Evolutionary conservation across 1,284 basidiomycete species (phyloP), one percentile per base, ranked within the genome.

Genomic region (Spongispora temasekensis): DNA sequence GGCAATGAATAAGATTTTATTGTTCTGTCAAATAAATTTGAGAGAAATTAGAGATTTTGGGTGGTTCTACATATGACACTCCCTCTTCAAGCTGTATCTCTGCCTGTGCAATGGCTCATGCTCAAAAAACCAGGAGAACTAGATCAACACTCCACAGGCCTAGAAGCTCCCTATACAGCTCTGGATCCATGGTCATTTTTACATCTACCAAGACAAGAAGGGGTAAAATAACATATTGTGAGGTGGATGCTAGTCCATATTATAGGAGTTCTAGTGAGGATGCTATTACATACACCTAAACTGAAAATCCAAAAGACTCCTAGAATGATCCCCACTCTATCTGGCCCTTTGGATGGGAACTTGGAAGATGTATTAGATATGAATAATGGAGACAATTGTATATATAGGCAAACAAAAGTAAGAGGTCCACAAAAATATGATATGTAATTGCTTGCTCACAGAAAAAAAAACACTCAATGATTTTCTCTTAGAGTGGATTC

Each of bases 401-500:
- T 27, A 23, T 28, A 34, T 3, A 56, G 37, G 25, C 28, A 12
- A 56, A 58, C 53, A 31, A 56, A 58, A 44, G 53, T 58, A 58
- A 50, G 27, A 30, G 19, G n/a, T 28, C 1, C 2, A 10, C 12
- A 30, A 17, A 30, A 10, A 50, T 19, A 17, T 40, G 37, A 46
- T 9, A 48, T 48, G 23, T 48, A 28, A 19, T 48, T 48, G 4
- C 15, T 28, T 5, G 37, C 35, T 37, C 2, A 42, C 6, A 9
- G 17, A 15, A 28, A 25, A n/a, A 5, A 58, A 58, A 37, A 27
- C 13, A 5, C 30, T 32, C 25, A 34, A 58, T 32, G 37, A 58
- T n/a, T 56, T 44, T 5, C 57, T 58, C 1, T 27, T 0, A 2
- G 23, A 58, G 21, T 58, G 57, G 57, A 58, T 58, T 57, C 57